Conservation (phyloP, 345 rosid species). For the Passiflora organensis region DNA sequence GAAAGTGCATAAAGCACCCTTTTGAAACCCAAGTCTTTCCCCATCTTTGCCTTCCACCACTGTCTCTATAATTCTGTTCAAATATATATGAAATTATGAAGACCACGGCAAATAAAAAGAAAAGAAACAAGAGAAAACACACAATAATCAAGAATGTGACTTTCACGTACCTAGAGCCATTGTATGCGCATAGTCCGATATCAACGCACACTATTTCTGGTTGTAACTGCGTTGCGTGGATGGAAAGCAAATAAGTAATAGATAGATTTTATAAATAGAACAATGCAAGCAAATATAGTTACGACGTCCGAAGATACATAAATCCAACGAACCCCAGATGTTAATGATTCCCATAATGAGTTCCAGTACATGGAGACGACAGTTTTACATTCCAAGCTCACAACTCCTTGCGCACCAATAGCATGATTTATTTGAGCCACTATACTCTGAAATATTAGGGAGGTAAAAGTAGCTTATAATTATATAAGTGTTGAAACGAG, state of each 20-base stretch:
- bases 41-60: constrained; percentile 18
- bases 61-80: constrained; percentile 27
- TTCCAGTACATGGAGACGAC: constrained; percentile 35
- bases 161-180: constrained; percentile 14
- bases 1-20: constrained; percentile 33
- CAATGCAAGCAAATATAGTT: too few species aligned
- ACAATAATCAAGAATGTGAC: constrained; percentile 5
- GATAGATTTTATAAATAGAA: too few species aligned
- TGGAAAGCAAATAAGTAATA: too few species aligned
- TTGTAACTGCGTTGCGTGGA: constrained; percentile 25
- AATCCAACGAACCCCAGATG: constrained; percentile 43
- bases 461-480: not conserved
- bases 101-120: not conserved
- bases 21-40: constrained; percentile 8
- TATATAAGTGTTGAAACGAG: too few species aligned
- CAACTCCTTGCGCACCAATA: constrained; percentile 47
- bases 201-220: constrained; percentile 51
- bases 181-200: constrained; percentile 37
- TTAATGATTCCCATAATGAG: constrained; percentile 38
- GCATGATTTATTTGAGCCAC: constrained; percentile 49
- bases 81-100: too few species aligned
- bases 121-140: not conserved
- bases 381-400: constrained; percentile 41
- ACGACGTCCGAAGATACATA: too few species aligned
- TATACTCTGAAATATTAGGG: constrained; percentile 25